phyloP scores from a whole-genome alignment of 768 basidiomycete genomes.

The Thelephora aurantiotincta region DNA sequence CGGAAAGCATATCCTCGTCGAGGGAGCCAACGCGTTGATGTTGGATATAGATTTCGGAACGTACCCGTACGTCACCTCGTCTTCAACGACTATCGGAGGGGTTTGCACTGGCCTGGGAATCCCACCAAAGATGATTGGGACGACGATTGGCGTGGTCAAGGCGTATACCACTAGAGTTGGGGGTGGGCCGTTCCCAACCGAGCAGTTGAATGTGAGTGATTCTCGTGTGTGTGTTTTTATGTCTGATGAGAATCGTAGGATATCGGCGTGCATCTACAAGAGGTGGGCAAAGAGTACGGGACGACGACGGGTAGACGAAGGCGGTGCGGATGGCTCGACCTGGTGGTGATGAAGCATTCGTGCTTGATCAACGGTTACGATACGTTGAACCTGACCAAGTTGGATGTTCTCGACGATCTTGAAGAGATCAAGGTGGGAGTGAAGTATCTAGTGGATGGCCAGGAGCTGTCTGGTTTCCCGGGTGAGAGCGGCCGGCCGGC shows the following conservation, averaged over 20 bases:
- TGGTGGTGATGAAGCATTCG: slow-evolving; percentile 90
- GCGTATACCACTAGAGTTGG: slow-evolving; percentile 98
- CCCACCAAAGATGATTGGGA: slow-evolving; percentile 80
- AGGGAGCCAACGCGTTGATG: slow-evolving; percentile 98
- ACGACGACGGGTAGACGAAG: slow-evolving; percentile 85
- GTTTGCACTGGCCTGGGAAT: slow-evolving; percentile 97
- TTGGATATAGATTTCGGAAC: slow-evolving; percentile 97
- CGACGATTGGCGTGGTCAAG: slow-evolving; percentile 86
- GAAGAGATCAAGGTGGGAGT: slow-evolving; percentile 80
- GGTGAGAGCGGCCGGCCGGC: slow-evolving; percentile 33
- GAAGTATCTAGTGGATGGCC: slow-evolving; percentile 64
- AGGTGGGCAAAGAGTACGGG: slow-evolving; percentile 86
- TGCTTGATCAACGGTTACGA: slow-evolving; percentile 94
- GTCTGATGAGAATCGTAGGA: slow-evolving; percentile 28
- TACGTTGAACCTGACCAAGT: slow-evolving; percentile 84
- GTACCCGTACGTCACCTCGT: slow-evolving; percentile 95
- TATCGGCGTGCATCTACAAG: slow-evolving; percentile 77
- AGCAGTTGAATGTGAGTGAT: slow-evolving; percentile 69
- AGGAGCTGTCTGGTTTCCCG: slow-evolving; percentile 75
- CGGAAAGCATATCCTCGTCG: slow-evolving; percentile 77
- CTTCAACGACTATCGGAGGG: slow-evolving; percentile 85
- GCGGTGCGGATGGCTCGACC: slow-evolving; percentile 95
- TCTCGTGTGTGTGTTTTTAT: neutral
- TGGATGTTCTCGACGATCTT: slow-evolving; percentile 81
- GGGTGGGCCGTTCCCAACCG: slow-evolving; percentile 96